Base-by-base conservation (phyloP, 2,329 filamentous ascomycete species). In the Cercospora zeae-maydis region DNA sequence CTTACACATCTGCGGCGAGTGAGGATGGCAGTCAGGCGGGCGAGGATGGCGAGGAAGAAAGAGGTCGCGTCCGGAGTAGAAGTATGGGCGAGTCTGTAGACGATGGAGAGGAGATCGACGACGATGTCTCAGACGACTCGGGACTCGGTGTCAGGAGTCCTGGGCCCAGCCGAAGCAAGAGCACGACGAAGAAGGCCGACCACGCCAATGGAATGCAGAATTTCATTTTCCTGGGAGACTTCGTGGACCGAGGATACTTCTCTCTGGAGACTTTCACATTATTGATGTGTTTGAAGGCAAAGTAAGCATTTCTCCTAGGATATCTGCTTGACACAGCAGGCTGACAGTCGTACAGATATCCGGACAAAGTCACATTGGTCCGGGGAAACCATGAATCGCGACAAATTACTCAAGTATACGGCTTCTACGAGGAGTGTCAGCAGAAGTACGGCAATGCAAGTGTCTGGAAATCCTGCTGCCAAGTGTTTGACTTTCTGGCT, bases 381-480 rank as follows among this genome's bases (percentile, higher is more conserved):
- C 86, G 88, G 58, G 88, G 88, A 87, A 91, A 91, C 71, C 88
- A 91, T 75, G 88, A 91, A 74, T 90, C 88, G 45, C 86, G 88
- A 49, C 88, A 91, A 74, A 91, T 91, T 70, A 91, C 88, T 13
- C 88, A 90, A 73, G 88, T 91, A 13, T 91, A 91, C 74, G 88
- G 88, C 31, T 91, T 91, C 76, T 91, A 91, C 76, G 88, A 91
- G 73, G 88, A 91, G 73, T 91, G 88, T 72, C 83, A 89, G 69
- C 86, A 88, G 69, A 91, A 91, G 74, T 91, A 91, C 71, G 88
- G 88, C 64, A 91, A 90, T 75, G 88, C 88, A 6, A 89, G 87
- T 33, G 88, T 91, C 59, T 91, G 88, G 88, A 91, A 91, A 76
- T 88, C 87, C 57, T 91, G 89, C 75, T 91, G 88, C 70, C 88